Evolutionary conservation across 768 basidiomycete genomes (phyloP), one percentile per base, ranked within the genome.

Genomic region (Boletus rubescentipes): DNA sequence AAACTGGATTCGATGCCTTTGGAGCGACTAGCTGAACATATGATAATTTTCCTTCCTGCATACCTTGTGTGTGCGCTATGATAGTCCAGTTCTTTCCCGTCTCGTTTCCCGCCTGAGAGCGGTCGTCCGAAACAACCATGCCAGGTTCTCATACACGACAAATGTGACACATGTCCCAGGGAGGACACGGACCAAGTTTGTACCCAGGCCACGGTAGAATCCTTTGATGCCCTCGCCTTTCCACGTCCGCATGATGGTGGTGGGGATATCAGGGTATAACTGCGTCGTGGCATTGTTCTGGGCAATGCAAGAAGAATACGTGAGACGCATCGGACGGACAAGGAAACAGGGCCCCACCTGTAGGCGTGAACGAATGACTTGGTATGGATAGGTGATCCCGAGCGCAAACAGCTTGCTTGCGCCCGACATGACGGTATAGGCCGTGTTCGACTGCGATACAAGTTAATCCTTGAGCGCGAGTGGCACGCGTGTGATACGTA

Each of bases 151-250:
- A 68, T 98, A 99, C 18, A 98, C 94, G 36, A 98, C 96, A 61
- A 98, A 97, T 5, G 96, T 98, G 42, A 98, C 90, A 68, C 96
- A 98, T 4, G 96, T 98, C 29, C 96, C 97, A 0, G 97, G 97
- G 15, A 98, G 79, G 45, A 99, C 95, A 14, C 97, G 84, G 12
- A 99, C 85, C 23, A 97, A 80, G 66, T 98, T 98, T 26, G 93
- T 95, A 2, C 87, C 95, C 9, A 99, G 79, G 1, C 97, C 97
- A 45, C 95, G 89, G 72, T 98, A 99, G 69, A 98, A 98, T 1
- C 93, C 96, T 43, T 77, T 73, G 15, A 87, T 38, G 11, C 95
- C 90, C 68, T 97, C 95, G 53, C 86, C 77, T 32, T 74, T 67
- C 83, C 87, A 98, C 2, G 94, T 96, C 41, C 85, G 84, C 48